Base-by-base conservation (phyloP, 768 basidiomycete genomes). In the Cystofilobasidium ferigula region DNA sequence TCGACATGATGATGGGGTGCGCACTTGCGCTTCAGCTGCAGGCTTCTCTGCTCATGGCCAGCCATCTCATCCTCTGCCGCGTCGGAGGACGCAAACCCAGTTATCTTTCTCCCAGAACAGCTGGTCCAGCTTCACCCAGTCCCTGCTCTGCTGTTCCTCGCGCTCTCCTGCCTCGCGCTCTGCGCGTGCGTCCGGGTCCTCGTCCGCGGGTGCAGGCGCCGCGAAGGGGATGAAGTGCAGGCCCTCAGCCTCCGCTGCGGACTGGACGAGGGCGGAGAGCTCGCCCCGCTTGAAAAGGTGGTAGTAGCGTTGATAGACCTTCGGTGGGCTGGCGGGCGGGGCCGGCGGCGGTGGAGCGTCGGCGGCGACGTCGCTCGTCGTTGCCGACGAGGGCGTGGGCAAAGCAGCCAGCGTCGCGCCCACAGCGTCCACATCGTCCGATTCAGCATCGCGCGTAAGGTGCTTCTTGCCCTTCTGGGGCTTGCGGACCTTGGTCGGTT, bases 271-370 rank as follows among this genome's bases (percentile, higher is more conserved):
- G 16, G 74, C 75, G 22, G 73, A 69, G 57, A 99, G 81, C 76
- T 99, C 95, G 24, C 86, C 88, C 48, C 83, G 78, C 0, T 83
- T 81, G 73, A 97, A 99, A 82, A 99, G 88, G 74, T 99, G 95
- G 74, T 99, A 99, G 74, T 95, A 99, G 63, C 95, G 82, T 73
- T 91, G 85, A 77, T 84, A 88, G 4, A 87, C 79, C 69, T 82
- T 78, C 76, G 75, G 65, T 71, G 65, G 63, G 66, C 48, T 36
- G 28, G 57, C 26, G n/a, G 48, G 35, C 0, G 48, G 47, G 7
- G 48, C 32, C 24, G 62, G 7, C 34, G 48, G 28, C 16, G 22
- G 35, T 5, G 34, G 28, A 3, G n/a, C 32, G 10, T 14, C 1
- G 30, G 7, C n/a, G 24, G 32, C 45, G 4, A 40, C 14, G 7